Evolutionary conservation across 345 rosid genomes (phyloP), one percentile per base, ranked within the genome.

Genomic region (Passiflora organensis): DNA sequence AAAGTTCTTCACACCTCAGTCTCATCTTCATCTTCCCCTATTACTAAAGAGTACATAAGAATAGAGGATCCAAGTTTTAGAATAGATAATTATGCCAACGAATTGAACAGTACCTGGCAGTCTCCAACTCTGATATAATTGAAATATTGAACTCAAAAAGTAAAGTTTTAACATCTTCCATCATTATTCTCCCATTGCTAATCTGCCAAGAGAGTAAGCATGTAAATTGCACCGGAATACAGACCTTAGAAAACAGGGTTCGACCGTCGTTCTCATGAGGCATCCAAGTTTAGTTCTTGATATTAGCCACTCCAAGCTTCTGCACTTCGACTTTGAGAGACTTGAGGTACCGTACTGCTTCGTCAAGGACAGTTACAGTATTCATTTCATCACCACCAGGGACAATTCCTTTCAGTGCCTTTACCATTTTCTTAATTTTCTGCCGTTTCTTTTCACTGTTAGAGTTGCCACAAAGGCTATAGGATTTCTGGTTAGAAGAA

Each of bases 321-420:
- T 82, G 84, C 2, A 76, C 93, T 76, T 86, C 93, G 42, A 82
- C 70, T 64, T 84, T 82, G 56, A 89, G 87, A 62, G 91, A 77
- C 70, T 89, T 86, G 48, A 89, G 89, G 64, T 89, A 84, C 58
- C 60, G 76, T 60, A 89, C 93, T 53, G 95, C 93, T 82, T 86
- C 97, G 65, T 89, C 95, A 5, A 89, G 68, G 51, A 86, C 81
- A 48, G 63, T 64, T 17, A 66, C 88, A 43, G 86, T 81, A 63
- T 79, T 83, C 95, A 89, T 79, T 57, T 75, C 68, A 46, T 84
- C 82, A 18, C 86, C 83, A 36, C 86, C 95, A 0, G 93, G 97
- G 20, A 89, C 82, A 16, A 89, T 82, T 51, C 78, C 83, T 44
- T 81, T 80, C 70, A 89, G 69, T 15, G 68, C 72, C 71, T 81